phyloP scores from a whole-genome alignment of 768 basidiomycete species.

The Mycena capillaripes region DNA sequence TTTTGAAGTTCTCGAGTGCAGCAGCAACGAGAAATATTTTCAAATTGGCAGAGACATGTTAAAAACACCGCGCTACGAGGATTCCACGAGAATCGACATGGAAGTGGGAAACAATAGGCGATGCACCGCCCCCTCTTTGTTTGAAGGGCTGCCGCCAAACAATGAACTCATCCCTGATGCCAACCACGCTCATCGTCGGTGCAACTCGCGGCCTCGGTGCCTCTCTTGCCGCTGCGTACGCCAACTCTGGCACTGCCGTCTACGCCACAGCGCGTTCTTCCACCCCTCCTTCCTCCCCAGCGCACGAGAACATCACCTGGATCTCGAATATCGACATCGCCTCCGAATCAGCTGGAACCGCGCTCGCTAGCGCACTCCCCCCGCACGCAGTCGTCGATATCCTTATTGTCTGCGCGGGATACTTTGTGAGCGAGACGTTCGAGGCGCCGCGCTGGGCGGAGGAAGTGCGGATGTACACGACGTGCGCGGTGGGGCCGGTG shows the following conservation, averaged over 20 bases:
- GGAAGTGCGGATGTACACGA: constrained; percentile 61
- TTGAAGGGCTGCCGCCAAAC: not conserved
- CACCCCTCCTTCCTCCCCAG: constrained; percentile 42
- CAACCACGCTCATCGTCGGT: constrained; percentile 55
- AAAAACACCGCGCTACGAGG: too few relatives aligned
- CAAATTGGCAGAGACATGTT: too few relatives aligned
- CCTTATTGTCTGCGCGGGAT: constrained; percentile 54
- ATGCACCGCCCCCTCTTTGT: too few relatives aligned
- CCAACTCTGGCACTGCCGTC: constrained; percentile 44
- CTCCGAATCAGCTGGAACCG: constrained; percentile 49
- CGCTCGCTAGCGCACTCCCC: constrained; percentile 51
- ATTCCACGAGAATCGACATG: too few relatives aligned
- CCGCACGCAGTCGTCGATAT: constrained; percentile 45
- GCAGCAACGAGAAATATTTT: too few relatives aligned
- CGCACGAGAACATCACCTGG: constrained; percentile 47
- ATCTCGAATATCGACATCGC: constrained; percentile 54
- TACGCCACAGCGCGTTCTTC: constrained; percentile 55
- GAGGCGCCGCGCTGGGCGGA: constrained; percentile 53
- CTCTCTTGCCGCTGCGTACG: constrained; percentile 49
- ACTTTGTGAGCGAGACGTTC: constrained; percentile 46
- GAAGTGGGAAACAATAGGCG: too few relatives aligned
- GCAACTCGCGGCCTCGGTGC: constrained; percentile 61
- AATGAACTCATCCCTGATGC: constrained; percentile 4
- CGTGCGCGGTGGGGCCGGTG: constrained; percentile 58
- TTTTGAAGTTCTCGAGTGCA: too few relatives aligned